Evolutionary conservation across 2,329 filamentous ascomycete species (phyloP), one percentile per base, ranked within the genome.

Genomic region (Hypoxylon sp.): DNA sequence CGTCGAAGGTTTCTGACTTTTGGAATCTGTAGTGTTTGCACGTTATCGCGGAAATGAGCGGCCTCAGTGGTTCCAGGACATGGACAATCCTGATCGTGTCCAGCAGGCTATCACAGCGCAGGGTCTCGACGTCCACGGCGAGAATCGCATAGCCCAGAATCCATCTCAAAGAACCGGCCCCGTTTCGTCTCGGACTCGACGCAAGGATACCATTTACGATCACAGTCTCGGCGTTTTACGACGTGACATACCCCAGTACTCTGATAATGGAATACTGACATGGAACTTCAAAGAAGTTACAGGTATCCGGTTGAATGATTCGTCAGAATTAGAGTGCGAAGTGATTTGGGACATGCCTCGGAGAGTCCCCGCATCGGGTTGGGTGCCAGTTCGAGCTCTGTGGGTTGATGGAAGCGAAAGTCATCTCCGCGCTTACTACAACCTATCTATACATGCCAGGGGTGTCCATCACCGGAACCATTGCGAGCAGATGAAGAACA

Each of bases 101-200:
- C 3, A n/a, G 3, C 14, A 48, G 11, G 58, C 58, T 17, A 31
- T 54, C 4, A 11, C 3, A n/a, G 39, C 19, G 5, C 26, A 51
- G 3, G 8, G 22, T 3, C 13, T 62, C 11, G 29, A 64, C 14
- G 39, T 64, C n/a, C 17, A 47, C 1, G 46, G 61, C 1, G 53
- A 57, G 17, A 11, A 37, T 13, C 61, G 61, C 11, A 19, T n/a
- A n/a, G 1, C 8, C 1, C 31, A 37, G 5, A n/a, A 63, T 22
- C 10, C 10, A 5, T 1, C n/a, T 11, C 19, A 26, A 5, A 37
- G n/a, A n/a, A 26, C 14, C 9, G 60, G 52, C 2, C 31, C 42
- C 9, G 11, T 65, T 14, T 65, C 63, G 17, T 35, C 33, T 14
- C 42, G 56, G 3, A 56, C 51, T n/a, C 22, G 63, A 35, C 19